phyloP scores from a whole-genome alignment of 805 yeast species.

The Schwanniomyces polymorphus region DNA sequence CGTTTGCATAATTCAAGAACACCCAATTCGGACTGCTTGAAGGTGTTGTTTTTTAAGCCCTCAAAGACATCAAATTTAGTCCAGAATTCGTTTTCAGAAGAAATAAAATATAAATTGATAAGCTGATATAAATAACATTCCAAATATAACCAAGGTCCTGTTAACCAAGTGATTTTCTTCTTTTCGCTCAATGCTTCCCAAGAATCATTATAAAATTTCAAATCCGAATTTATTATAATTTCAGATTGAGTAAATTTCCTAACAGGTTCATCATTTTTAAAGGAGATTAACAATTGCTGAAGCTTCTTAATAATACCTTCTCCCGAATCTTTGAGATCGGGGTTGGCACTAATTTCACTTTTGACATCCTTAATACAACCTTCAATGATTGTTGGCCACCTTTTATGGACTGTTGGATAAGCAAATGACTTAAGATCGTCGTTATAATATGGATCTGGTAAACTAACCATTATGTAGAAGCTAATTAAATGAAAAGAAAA shows the following conservation, averaged over 20 bases:
- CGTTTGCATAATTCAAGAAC: slow-evolving; percentile 79
- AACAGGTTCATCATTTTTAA: slow-evolving; percentile 38
- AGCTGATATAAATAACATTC: slow-evolving; percentile 84
- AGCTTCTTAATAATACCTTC: slow-evolving; percentile 42
- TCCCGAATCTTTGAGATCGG: slow-evolving; percentile 45
- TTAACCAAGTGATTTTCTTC: slow-evolving; percentile 59
- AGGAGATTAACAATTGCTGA: slow-evolving; percentile 40
- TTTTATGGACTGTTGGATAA: slow-evolving; percentile 65
- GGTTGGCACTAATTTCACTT: slow-evolving; percentile 26
- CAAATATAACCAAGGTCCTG: slow-evolving; percentile 87
- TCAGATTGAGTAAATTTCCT: slow-evolving; percentile 23
- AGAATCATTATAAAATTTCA: slow-evolving; percentile 60
- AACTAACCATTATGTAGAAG: slow-evolving; percentile 4
- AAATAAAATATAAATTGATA: slow-evolving; percentile 45
- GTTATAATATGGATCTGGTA: slow-evolving; percentile 59
- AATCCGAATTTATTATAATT: slow-evolving; percentile 47
- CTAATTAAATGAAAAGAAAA: not conserved
- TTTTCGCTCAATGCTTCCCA: slow-evolving; percentile 29
- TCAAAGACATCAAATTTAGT: slow-evolving; percentile 71
- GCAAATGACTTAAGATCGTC: slow-evolving; percentile 81
- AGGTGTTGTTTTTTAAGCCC: slow-evolving; percentile 68
- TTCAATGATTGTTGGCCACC: slow-evolving; percentile 86
- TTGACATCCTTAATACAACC: slow-evolving; percentile 66
- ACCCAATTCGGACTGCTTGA: slow-evolving; percentile 71
- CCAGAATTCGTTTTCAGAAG: slow-evolving; percentile 25